phyloP scores from a whole-genome alignment of 2,329 filamentous ascomycete species.

The Penicillium sp. region DNA sequence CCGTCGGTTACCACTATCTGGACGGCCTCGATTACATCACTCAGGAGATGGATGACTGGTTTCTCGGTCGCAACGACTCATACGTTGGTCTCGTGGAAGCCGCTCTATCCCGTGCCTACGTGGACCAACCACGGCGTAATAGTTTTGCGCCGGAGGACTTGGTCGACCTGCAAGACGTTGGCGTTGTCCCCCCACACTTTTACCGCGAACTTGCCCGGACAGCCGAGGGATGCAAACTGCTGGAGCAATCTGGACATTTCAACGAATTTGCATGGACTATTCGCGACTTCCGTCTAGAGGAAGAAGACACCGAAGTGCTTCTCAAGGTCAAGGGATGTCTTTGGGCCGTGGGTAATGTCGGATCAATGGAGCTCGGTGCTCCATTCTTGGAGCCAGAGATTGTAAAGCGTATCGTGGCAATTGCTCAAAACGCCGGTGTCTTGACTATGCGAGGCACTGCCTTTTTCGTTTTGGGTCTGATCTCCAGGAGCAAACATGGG shows the following conservation, averaged over 20 bases:
- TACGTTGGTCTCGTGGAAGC: constrained; percentile 95
- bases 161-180: constrained; percentile 61
- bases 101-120: constrained; percentile 84
- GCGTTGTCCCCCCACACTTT: constrained; percentile 87
- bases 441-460: constrained; percentile 93
- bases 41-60: constrained; percentile 99
- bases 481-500: constrained; percentile 88
- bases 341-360: constrained; percentile 97
- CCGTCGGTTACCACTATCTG: constrained; percentile 95
- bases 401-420: constrained; percentile 80
- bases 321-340: constrained; percentile 95
- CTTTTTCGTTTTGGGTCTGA: constrained; percentile 91
- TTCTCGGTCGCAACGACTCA: constrained; percentile 92
- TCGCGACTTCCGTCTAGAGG: constrained; percentile 80
- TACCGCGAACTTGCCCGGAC: constrained; percentile 94
- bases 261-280: constrained; percentile 90
- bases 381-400: constrained; percentile 90
- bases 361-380: constrained; percentile 95
- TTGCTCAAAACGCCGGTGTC: constrained; percentile 84
- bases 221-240: constrained; percentile 83
- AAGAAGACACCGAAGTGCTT: constrained; percentile 80
- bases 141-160: constrained; percentile 57
- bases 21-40: constrained; percentile 98
- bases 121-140: constrained; percentile 53
- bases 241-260: constrained; percentile 94